A percentile compares a stretch with the other conserved stretches of the same genome.
phyloP scores from a whole-genome alignment of 129 eudicot genomes.

The Sambucus nigra region DNA sequence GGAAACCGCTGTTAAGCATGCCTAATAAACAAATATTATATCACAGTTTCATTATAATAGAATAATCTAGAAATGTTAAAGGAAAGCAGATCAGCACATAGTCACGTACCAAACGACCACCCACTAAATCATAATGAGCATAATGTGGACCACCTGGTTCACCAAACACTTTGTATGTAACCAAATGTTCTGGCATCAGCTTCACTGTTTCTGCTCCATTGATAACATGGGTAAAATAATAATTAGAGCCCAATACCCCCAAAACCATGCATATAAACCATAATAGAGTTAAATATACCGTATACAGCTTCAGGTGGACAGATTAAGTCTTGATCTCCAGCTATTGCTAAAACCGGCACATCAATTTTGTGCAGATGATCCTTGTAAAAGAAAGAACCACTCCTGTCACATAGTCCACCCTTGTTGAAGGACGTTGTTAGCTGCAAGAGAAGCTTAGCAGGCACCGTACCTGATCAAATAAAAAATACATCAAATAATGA shows the following conservation, averaged over 20 bases:
- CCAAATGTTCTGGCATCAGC: constrained; percentile 45
- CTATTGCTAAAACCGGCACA: constrained; percentile 60
- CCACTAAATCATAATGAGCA: constrained; percentile 81
- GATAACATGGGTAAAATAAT: constrained; percentile 6
- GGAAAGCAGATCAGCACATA: too few species aligned
- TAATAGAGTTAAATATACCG: constrained; percentile 25
- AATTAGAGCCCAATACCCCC: too few species aligned
- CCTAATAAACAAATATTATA: background rate
- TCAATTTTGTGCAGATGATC: constrained; percentile 46
- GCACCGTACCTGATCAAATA: constrained; percentile 46
- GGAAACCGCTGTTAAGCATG: background rate
- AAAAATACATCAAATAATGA: constrained; percentile 1
- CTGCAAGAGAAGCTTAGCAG: constrained; percentile 71
- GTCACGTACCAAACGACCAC: constrained; percentile 68
- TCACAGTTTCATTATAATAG: background rate
- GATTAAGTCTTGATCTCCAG: constrained; percentile 62
- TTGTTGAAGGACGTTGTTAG: constrained; percentile 56
- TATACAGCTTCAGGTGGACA: constrained; percentile 91
- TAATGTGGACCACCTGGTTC: constrained; percentile 63
- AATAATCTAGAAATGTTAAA: background rate
- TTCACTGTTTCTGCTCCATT: constrained; percentile 51
- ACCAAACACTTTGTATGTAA: constrained; percentile 53
- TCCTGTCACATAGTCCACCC: constrained; percentile 64
- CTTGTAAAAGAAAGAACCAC: constrained; percentile 57
- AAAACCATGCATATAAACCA: background rate